Evolutionary conservation across 345 rosid species (phyloP), one percentile per base, ranked within the genome.

Genomic region (Gossypium turneri): DNA sequence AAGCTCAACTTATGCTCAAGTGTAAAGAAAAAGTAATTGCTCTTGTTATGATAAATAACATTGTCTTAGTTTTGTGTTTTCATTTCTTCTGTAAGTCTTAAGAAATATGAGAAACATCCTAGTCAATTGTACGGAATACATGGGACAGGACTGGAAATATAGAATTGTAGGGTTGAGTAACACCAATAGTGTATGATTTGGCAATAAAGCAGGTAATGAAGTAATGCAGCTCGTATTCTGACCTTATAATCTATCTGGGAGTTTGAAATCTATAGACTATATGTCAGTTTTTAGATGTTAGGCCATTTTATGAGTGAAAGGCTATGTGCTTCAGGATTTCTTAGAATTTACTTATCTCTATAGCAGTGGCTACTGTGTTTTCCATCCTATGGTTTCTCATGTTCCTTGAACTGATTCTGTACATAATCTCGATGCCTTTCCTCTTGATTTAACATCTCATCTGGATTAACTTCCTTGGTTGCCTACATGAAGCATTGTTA

Each of bases 371-470:
- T 50, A 50, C 13, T 27, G 2, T 51, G 2, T 50, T 24, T 34
- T 59, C 34, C 27, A 59, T 25, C 64, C 41, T 25, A 25, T 60
- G 12, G 70, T 69, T 0, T 60, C 34, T 51, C 13, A 68, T 22
- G 38, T 48, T 48, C 8, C 41, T 45, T 67, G 72, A 51, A 9
- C 45, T 69, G 73, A 47, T 60, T 25, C 5, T 51, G 73, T 27
- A 24, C 44, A 27, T 25, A 68, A 68, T 17, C 20, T 16, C 16
- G 25, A 50, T 27, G 44, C 12, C 16, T 68, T 50, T 1, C 44
- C 9, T 68, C 73, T 69, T 69, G 72, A 69, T 69, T 69, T 47
- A 9, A 68, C 45, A 51, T 68, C 72, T 50, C 24, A 25, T 50
- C 58, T 3, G 58, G 43, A 25, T 68, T 50, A 50, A 25, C 57